Base-by-base conservation (phyloP, 2,329 filamentous ascomycete species). In the Fusarium sterilihyphosum region DNA sequence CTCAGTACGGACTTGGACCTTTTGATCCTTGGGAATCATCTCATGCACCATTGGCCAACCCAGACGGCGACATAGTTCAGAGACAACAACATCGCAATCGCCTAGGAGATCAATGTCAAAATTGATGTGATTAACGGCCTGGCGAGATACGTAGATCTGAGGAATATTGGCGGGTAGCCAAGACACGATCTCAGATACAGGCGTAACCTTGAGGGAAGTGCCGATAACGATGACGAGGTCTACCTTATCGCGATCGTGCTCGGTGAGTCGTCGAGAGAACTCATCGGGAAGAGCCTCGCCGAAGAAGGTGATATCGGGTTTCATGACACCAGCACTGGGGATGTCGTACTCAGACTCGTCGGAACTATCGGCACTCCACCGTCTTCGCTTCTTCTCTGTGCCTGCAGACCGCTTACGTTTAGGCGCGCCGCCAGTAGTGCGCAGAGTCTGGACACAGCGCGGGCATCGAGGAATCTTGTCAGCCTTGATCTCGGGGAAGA, bases 251-350 rank as follows among this genome's bases (percentile, higher is more conserved):
- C 91, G 91, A 82, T 99, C 96, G 77, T 94, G 89, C 69, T 94
- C 88, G n/a, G 93, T 91, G 20, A 98, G 89, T 13, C 95, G 92
- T 57, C 90, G 87, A 65, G 93, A 93, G 83, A 99, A 99, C 75
- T 91, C 89, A 77, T 94, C 91, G 0, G 96, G 95, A 3, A 99
- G 91, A 58, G 92, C 88, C 84, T 99, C 96, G 76, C 96, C 96
- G 79, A 98, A 98, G 86, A 99, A 98, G 53, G 94, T 98, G 80
- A 99, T 98, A 84, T 98, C 96, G 14, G 96, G 96, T 87, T 93
- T 98, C 94, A 97, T 97, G 80, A 97, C 91, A 65, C 94, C 94
- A 6, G 91, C 89, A 54, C 88, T 86, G 5, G 91, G 90, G 44
- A 93, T 90, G 70, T 85, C 83, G 73, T 85, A 87, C 46, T 87